A percentile compares a stretch with the other conserved stretches of the same genome.
These are phyloP conservation scores for Deinandra increscens DNA, from an alignment of 129 eudicot genomes.

Conservation along the genomic window DNA sequence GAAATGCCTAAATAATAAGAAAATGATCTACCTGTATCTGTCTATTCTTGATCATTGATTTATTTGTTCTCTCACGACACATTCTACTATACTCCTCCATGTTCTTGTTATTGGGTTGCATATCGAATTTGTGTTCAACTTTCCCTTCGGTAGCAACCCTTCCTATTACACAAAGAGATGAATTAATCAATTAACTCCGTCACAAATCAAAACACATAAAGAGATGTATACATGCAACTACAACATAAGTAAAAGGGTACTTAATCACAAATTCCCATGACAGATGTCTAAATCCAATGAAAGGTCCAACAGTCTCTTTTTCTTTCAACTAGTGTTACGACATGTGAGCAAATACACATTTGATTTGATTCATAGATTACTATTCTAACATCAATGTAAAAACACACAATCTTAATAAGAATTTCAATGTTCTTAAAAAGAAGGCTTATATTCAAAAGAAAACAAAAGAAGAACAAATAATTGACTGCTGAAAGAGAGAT, in stretches of 20 bases:
- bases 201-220: neutral
- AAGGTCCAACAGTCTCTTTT: neutral
- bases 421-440: neutral
- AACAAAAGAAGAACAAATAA: neutral
- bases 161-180: conserved; percentile 33
- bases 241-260: neutral
- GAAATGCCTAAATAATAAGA: neutral
- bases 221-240: neutral
- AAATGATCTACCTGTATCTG: conserved; percentile 55
- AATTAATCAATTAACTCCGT: neutral
- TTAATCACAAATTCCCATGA: neutral
- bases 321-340: neutral
- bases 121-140: conserved; percentile 80
- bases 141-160: conserved; percentile 65
- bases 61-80: conserved; percentile 80
- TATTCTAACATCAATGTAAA: neutral
- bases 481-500: neutral
- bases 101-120: conserved; percentile 70
- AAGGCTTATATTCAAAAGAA: neutral
- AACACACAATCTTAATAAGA: neutral
- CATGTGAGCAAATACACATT: neutral
- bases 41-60: conserved; percentile 74
- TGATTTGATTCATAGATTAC: neutral
- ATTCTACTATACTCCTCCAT: conserved; percentile 70
- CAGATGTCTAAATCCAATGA: neutral